A percentile compares a stretch with the other conserved stretches of the same genome.
Evolutionary conservation across 1,139 yeast genomes (phyloP).

Genomic region (Candida sojae): DNA sequence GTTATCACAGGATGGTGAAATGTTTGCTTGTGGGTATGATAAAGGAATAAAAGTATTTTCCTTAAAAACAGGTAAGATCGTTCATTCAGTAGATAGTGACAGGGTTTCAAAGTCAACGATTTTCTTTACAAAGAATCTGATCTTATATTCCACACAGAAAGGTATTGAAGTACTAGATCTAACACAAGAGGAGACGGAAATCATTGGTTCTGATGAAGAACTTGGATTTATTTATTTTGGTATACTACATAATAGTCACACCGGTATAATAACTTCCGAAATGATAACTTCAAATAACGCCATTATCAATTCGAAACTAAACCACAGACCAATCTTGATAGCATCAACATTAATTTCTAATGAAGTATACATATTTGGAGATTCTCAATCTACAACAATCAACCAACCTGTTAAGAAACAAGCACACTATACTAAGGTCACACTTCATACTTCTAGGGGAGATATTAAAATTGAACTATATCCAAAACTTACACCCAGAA

Average conservation of each 20-base stretch:
- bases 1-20: not conserved
- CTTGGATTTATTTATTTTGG: not conserved
- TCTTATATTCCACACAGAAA: slow-evolving; percentile 8
- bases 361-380: slow-evolving; percentile 27
- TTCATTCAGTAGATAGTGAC: slow-evolving; percentile 4
- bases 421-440: slow-evolving; percentile 15
- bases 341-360: slow-evolving; percentile 25
- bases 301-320: slow-evolving; percentile 31
- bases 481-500: slow-evolving; percentile 38
- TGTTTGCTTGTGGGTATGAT: slow-evolving; percentile 2
- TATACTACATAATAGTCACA: not conserved
- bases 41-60: not conserved
- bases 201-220: not conserved
- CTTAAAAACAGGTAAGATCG: slow-evolving; percentile 4
- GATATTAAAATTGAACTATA: slow-evolving; percentile 43
- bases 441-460: slow-evolving; percentile 48
- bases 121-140: slow-evolving; percentile 6
- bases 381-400: slow-evolving; percentile 16
- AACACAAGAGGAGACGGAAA: not conserved
- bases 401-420: not conserved
- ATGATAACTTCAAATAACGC: slow-evolving; percentile 39
- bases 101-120: slow-evolving; percentile 3
- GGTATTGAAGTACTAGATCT: not conserved
- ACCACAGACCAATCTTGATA: slow-evolving; percentile 32
- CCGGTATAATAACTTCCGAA: slow-evolving; percentile 20